Percentiles rank a stretch among this genome's conserved stretches.
Evolutionary conservation across 2,329 filamentous ascomycete species (phyloP).

Genomic region (Aspergillus bombycis): DNA sequence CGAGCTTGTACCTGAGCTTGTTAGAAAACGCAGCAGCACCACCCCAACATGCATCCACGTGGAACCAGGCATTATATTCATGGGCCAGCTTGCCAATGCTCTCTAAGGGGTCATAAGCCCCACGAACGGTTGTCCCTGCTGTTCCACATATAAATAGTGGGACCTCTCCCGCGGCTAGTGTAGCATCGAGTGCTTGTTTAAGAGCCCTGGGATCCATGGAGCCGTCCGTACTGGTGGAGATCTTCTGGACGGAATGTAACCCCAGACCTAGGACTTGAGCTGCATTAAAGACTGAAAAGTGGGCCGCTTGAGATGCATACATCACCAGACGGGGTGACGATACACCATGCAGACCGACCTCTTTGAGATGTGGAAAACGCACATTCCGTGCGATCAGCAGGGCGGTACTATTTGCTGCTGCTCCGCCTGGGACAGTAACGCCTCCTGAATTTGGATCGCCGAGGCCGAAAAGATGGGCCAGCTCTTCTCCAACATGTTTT

Average conservation of each 20-base stretch:
- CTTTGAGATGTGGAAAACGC: not conserved
- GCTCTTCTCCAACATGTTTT: constrained; percentile 1
- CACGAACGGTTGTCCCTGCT: constrained; percentile 1
- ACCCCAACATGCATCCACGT: constrained; percentile 3
- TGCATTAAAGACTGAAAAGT: constrained; percentile 1
- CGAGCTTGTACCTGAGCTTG: not conserved
- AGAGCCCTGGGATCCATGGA: not conserved
- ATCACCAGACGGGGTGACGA: not conserved
- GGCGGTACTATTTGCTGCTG: not conserved
- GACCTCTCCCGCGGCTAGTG: not conserved
- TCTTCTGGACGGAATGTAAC: not conserved
- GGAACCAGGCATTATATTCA: constrained; percentile 4
- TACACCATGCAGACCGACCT: not conserved
- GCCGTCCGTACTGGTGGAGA: not conserved
- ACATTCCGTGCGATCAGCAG: constrained; percentile 1
- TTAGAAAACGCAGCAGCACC: not conserved
- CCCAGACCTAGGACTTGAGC: not conserved
- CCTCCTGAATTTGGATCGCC: not conserved
- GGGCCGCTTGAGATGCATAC: not conserved
- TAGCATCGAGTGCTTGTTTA: not conserved
- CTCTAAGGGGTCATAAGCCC: not conserved
- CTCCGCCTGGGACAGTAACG: not conserved
- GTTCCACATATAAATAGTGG: not conserved
- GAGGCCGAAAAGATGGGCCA: not conserved
- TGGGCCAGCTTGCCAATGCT: not conserved